A percentile compares a stretch with the other conserved stretches of the same genome.
Evolutionary conservation across 345 rosid species (phyloP).

Genomic region (Eucalyptus camaldulensis): DNA sequence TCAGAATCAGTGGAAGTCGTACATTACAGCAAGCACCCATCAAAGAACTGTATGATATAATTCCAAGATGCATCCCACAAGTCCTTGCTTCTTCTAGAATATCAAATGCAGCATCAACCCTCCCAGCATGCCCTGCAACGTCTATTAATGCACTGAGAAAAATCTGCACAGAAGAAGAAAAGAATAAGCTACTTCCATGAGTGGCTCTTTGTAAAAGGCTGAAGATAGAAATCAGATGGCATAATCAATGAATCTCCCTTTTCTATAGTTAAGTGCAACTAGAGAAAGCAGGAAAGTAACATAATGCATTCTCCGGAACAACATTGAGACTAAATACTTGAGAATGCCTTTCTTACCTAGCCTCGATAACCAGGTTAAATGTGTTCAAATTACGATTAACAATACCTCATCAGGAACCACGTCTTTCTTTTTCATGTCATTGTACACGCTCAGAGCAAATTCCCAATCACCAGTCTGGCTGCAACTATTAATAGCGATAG

Average conservation of each 20-base stretch:
- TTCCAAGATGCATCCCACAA: constrained; percentile 53
- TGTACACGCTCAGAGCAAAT: constrained; percentile 55
- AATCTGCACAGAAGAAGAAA: constrained; percentile 31
- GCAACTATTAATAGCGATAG: constrained; percentile 72
- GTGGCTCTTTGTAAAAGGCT: background rate
- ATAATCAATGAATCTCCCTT: background rate
- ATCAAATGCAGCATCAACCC: constrained; percentile 69
- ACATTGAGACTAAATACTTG: background rate
- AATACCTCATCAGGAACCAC: constrained; percentile 83
- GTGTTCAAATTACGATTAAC: background rate
- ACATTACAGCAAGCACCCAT: constrained; percentile 99
- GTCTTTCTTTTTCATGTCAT: constrained; percentile 63
- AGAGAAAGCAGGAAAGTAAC: background rate
- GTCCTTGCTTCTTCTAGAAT: constrained; percentile 49
- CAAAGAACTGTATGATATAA: constrained; percentile 78
- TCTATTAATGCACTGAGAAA: constrained; percentile 84
- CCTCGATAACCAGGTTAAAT: background rate
- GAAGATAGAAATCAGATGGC: background rate
- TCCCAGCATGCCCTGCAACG: constrained; percentile 82
- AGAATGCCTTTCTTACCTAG: background rate
- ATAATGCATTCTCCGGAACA: background rate
- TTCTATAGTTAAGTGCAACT: background rate
- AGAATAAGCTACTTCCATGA: background rate
- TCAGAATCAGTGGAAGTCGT: constrained; percentile 5
- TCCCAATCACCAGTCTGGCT: constrained; percentile 89